phyloP scores from a whole-genome alignment of 805 yeast species.

The Zygosaccharomyces lentus region DNA sequence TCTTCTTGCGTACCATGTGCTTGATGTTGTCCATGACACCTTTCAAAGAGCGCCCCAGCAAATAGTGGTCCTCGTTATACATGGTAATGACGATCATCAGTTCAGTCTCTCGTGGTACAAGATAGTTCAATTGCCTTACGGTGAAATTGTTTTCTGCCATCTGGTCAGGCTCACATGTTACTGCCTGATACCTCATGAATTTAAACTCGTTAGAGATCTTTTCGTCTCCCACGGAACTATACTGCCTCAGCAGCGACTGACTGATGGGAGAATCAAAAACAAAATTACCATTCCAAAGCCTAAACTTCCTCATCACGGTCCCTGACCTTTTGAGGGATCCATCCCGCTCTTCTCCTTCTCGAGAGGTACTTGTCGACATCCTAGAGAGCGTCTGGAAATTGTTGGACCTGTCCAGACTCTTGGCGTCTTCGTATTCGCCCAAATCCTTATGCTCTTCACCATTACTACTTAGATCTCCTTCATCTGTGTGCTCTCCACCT shows the following conservation, averaged over 20 bases:
- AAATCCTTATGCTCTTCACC: slow-evolving; percentile 22
- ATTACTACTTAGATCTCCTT: slow-evolving; percentile 14
- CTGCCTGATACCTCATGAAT: slow-evolving; percentile 90
- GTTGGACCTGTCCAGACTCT: slow-evolving; percentile 15
- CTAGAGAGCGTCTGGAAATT: slow-evolving; percentile 13
- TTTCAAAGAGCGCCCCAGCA: slow-evolving; percentile 78
- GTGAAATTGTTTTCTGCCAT: slow-evolving; percentile 61
- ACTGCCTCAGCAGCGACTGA: slow-evolving; percentile 55
- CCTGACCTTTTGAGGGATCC: slow-evolving; percentile 18
- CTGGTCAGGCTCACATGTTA: slow-evolving; percentile 83
- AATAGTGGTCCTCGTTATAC: slow-evolving; percentile 83
- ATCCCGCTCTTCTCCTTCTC: slow-evolving; percentile 10
- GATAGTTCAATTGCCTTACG: slow-evolving; percentile 77
- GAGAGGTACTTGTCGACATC: slow-evolving; percentile 11
- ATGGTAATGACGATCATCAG: slow-evolving; percentile 80
- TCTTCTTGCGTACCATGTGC: slow-evolving; percentile 61
- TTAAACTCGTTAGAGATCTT: slow-evolving; percentile 53
- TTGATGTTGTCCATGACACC: slow-evolving; percentile 87
- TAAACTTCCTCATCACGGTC: slow-evolving; percentile 32
- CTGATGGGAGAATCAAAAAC: slow-evolving; percentile 88
- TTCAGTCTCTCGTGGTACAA: slow-evolving; percentile 78
- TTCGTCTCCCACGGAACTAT: slow-evolving; percentile 40
- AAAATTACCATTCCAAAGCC: slow-evolving; percentile 60
- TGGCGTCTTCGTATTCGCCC: slow-evolving; percentile 27
- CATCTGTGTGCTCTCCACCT: slow-evolving; percentile 8